A percentile compares a stretch with the other conserved stretches of the same genome.
These are phyloP conservation scores for Stachybotrys elegans DNA, from an alignment of 2,329 filamentous ascomycete genomes.

Conservation along the genomic window DNA sequence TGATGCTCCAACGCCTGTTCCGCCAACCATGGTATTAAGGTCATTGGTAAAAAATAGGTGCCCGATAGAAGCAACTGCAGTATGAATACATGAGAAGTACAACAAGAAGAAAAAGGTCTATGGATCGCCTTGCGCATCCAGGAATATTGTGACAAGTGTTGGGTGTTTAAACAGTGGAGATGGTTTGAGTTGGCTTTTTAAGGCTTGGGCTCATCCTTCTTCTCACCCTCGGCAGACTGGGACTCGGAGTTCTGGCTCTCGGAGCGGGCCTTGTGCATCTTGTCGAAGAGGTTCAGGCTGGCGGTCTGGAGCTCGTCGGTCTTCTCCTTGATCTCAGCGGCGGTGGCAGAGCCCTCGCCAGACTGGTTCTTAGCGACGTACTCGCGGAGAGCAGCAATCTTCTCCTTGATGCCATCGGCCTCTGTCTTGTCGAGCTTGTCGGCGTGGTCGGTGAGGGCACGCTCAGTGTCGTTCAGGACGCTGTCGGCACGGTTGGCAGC, in stretches of 20 bases:
- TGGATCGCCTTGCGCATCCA: slow-evolving; percentile 28
- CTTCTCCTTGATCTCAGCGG: slow-evolving; percentile 96
- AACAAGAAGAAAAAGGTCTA: slow-evolving; percentile 28
- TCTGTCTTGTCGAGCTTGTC: slow-evolving; percentile 96
- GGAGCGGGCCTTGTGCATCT: slow-evolving; percentile 95
- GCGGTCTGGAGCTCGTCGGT: slow-evolving; percentile 96
- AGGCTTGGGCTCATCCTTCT: slow-evolving; percentile 70
- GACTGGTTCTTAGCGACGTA: slow-evolving; percentile 92
- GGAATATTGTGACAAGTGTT: slow-evolving; percentile 24
- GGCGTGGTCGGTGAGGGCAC: slow-evolving; percentile 93
- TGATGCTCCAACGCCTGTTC: slow-evolving; percentile 48
- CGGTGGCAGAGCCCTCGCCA: slow-evolving; percentile 79
- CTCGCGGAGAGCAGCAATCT: slow-evolving; percentile 81
- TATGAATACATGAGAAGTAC: slow-evolving; percentile 49
- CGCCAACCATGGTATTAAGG: slow-evolving; percentile 41
- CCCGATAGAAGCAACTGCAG: slow-evolving; percentile 23
- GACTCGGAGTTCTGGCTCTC: slow-evolving; percentile 56
- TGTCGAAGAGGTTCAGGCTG: slow-evolving; percentile 95
- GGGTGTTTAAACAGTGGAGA: slow-evolving; percentile 18
- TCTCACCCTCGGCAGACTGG: slow-evolving; percentile 54
- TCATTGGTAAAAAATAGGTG: slow-evolving; percentile 28
- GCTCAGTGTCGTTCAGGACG: slow-evolving; percentile 95
- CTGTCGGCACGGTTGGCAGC: slow-evolving; percentile 95
- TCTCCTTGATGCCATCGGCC: slow-evolving; percentile 88
- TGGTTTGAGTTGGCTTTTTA: slow-evolving; percentile 38